Conservation (phyloP, 192 early-diverging fungal species). For the Coemansia sp. region DNA sequence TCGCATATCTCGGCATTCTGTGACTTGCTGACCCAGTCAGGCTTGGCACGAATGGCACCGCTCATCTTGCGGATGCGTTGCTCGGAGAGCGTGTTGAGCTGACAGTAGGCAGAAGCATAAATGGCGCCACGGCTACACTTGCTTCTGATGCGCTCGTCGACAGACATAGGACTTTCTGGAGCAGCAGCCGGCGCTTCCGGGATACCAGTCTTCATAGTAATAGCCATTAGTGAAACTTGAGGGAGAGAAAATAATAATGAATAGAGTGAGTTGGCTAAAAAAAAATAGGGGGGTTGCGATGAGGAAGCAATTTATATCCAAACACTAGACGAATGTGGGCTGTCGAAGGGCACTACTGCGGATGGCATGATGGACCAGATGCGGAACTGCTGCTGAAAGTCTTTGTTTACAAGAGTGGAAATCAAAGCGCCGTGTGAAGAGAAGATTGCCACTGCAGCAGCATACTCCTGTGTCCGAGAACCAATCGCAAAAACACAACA, state of each 20-base stretch:
- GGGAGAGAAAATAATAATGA: not conserved
- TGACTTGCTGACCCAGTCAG: slow-evolving; percentile 51
- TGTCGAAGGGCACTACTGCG: not conserved
- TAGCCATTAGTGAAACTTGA: not conserved
- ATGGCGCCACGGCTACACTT: slow-evolving; percentile 13
- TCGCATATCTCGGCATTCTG: slow-evolving; percentile 26
- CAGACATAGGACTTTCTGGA: not conserved
- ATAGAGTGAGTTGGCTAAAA: not conserved
- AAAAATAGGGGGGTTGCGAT: not conserved
- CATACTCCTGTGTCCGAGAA: not conserved
- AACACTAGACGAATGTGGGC: not conserved
- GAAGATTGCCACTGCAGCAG: not conserved
- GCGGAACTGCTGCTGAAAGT: not conserved
- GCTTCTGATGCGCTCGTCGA: slow-evolving; percentile 12
- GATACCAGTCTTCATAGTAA: not conserved
- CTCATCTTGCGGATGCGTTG: slow-evolving; percentile 39
- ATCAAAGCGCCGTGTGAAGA: not conserved
- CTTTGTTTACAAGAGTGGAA: not conserved
- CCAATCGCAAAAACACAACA: not conserved
- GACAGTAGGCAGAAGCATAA: not conserved
- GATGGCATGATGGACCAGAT: not conserved
- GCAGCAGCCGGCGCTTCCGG: not conserved
- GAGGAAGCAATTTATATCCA: not conserved
- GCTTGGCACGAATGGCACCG: slow-evolving; percentile 58
- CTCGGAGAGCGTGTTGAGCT: slow-evolving; percentile 32